phyloP scores from a whole-genome alignment of 768 basidiomycete genomes.

The Epithele typhae region DNA sequence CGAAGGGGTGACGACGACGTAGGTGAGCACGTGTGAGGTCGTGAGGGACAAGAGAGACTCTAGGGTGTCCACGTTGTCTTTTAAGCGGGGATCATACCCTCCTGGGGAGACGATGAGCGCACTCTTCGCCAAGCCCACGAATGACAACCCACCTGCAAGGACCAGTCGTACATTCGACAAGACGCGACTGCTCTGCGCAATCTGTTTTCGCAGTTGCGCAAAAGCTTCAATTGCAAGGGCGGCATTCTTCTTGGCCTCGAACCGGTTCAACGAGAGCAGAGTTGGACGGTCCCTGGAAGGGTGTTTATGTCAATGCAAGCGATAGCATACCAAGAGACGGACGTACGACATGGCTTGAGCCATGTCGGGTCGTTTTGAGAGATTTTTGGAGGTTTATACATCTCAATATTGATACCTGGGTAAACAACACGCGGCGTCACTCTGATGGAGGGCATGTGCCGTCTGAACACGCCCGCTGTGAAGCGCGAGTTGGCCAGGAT shows the following conservation, averaged over 20 bases:
- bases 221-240: constrained; percentile 80
- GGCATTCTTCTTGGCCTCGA: constrained; percentile 93
- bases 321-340: not conserved
- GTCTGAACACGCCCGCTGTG: constrained; percentile 75
- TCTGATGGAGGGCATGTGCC: constrained; percentile 67
- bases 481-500: constrained; percentile 91
- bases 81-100: constrained; percentile 84
- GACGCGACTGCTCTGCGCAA: constrained; percentile 12
- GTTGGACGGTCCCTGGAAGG: constrained; percentile 58
- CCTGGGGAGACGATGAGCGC: constrained; percentile 38
- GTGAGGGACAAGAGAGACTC: constrained; percentile 55
- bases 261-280: constrained; percentile 86
- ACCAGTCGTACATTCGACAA: constrained; percentile 57
- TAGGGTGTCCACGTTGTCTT: constrained; percentile 79
- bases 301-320: constrained; percentile 5
- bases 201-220: constrained; percentile 42
- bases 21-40: constrained; percentile 51
- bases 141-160: constrained; percentile 63
- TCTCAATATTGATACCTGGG: constrained; percentile 84
- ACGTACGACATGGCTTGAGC: constrained; percentile 55
- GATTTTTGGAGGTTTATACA: constrained; percentile 48
- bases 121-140: too few species aligned
- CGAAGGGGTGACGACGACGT: constrained; percentile 48
- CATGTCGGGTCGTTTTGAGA: constrained; percentile 48
- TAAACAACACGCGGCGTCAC: constrained; percentile 78